phyloP scores from a whole-genome alignment of 2,329 filamentous ascomycete genomes.

The Calonectria multiphialidica region DNA sequence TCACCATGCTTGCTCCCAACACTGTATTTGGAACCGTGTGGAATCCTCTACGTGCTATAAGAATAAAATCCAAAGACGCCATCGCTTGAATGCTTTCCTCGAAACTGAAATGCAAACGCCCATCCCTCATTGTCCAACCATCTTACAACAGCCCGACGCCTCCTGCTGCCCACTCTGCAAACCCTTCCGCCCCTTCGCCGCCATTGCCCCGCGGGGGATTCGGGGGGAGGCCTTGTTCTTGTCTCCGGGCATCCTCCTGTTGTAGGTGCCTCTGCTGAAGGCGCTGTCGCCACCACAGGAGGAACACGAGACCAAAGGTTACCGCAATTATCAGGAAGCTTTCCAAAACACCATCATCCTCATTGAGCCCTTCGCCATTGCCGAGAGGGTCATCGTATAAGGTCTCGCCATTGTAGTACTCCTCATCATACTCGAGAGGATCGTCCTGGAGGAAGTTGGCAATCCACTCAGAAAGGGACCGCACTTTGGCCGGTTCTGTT shows the following conservation, averaged over 20 bases:
- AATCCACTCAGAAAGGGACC: constrained; percentile 88
- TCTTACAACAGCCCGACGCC: constrained; percentile 47
- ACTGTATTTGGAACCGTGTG: background rate
- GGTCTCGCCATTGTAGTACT: constrained; percentile 64
- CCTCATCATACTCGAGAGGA: constrained; percentile 74
- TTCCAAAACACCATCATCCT: constrained; percentile 82
- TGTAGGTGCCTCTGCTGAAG: constrained; percentile 69
- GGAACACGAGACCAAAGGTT: constrained; percentile 77
- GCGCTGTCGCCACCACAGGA: constrained; percentile 86
- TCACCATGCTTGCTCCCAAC: background rate
- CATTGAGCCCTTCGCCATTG: constrained; percentile 73
- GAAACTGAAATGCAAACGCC: constrained; percentile 34
- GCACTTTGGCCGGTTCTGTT: constrained; percentile 76
- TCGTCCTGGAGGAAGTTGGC: constrained; percentile 84
- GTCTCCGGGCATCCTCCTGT: constrained; percentile 47
- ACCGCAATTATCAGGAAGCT: constrained; percentile 86
- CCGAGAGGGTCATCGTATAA: constrained; percentile 68
- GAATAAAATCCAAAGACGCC: constrained; percentile 43
- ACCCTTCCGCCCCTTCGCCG: constrained; percentile 41
- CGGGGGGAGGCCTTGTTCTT: constrained; percentile 47
- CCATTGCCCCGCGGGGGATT: constrained; percentile 39
- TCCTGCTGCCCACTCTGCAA: constrained; percentile 52
- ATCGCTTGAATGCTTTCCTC: constrained; percentile 43
- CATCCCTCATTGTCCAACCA: constrained; percentile 4
- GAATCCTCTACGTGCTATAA: constrained; percentile 17